Base-by-base conservation (phyloP, 768 basidiomycete genomes). In the Phylloporus scabripes region DNA sequence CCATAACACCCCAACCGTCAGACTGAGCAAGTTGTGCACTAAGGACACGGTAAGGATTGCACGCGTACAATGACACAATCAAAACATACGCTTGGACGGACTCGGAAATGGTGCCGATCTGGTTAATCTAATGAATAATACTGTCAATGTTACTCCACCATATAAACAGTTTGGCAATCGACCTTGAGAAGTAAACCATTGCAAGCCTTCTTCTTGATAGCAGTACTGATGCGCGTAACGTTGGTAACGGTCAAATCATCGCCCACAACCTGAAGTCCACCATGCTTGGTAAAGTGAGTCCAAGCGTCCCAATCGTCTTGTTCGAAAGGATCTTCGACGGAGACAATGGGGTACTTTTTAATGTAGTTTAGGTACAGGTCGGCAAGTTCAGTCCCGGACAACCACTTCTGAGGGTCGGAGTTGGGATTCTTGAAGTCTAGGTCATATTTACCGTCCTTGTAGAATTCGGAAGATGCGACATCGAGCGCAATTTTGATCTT, bases 241-340 rank as follows among this genome's bases (percentile, higher is more conserved):
- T 99, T 99, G 64, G 96, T 98, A 60, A 99, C 96, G 12, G 93
- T 95, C 74, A 99, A 72, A 68, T 99, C 96, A 62, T 98, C 95
- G 61, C 91, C 91, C 55, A 94, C 92, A 56, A 94, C 86, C 74
- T 95, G 92, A 68, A 94, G 86, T 20, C 78, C 77, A 62, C 83
- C 79, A 54, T 80, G 70, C 60, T 74, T 71, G 60, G 88, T 96
- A 74, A 97, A 91, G 77, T 92, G 84, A 32, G 82, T 74, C 96
- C 96, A 99, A 36, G 93, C 92, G 67, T 92, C 92, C 92, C 92
- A 97, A 75, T 99, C 96, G 67, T 99, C 96, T 76, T 99, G 94
- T 72, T 98, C 95, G 74, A 99, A 99, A 69, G 96, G 95, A 70
- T 99, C 96, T 74, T 95, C 93, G 59, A 94, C 80, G 28, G 92